Conservation (phyloP, 495 filamentous ascomycete species). For the Xanthoparmelia taractica region DNA sequence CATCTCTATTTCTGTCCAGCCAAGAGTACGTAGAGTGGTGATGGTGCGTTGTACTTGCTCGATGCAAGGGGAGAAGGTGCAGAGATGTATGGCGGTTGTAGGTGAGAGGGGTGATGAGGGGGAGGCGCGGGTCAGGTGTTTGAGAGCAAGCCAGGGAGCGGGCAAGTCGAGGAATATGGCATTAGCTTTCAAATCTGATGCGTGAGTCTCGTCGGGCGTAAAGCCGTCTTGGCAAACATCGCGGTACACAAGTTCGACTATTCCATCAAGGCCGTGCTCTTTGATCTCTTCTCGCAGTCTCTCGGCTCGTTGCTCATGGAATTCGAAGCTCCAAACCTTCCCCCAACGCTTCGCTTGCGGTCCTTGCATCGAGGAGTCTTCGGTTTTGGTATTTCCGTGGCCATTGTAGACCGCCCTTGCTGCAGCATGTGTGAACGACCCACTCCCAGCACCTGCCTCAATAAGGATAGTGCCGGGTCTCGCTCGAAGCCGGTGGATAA, state of each 20-base stretch:
- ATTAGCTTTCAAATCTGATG: conserved; percentile 57
- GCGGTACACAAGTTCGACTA: conserved; percentile 79
- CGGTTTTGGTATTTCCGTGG: conserved; percentile 41
- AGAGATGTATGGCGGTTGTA: conserved; percentile 58
- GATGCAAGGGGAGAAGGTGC: conserved; percentile 93
- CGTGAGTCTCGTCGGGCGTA: conserved; percentile 36
- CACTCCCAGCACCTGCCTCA: conserved; percentile 90
- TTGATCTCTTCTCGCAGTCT: conserved; percentile 66
- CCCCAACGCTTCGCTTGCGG: conserved; percentile 33
- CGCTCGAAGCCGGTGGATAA: conserved; percentile 77
- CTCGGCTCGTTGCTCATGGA: conserved; percentile 67
- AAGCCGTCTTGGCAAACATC: conserved; percentile 92
- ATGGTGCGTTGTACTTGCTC: conserved; percentile 87
- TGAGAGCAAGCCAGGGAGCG: conserved; percentile 84
- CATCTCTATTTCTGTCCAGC: conserved; percentile 91
- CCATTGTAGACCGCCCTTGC: conserved; percentile 83
- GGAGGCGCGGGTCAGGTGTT: conserved; percentile 63
- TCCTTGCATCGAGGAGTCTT: background rate
- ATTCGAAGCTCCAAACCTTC: conserved; percentile 89
- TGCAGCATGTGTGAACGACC: conserved; percentile 89
- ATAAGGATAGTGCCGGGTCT: conserved; percentile 74
- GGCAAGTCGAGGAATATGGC: conserved; percentile 90
- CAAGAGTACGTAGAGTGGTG: conserved; percentile 62
- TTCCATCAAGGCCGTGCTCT: conserved; percentile 60
- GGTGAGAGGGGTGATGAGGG: conserved; percentile 60